These are phyloP conservation scores for Phyllosticta citribraziliensis DNA, from an alignment of 2,329 filamentous ascomycete genomes.

Conservation along the genomic window DNA sequence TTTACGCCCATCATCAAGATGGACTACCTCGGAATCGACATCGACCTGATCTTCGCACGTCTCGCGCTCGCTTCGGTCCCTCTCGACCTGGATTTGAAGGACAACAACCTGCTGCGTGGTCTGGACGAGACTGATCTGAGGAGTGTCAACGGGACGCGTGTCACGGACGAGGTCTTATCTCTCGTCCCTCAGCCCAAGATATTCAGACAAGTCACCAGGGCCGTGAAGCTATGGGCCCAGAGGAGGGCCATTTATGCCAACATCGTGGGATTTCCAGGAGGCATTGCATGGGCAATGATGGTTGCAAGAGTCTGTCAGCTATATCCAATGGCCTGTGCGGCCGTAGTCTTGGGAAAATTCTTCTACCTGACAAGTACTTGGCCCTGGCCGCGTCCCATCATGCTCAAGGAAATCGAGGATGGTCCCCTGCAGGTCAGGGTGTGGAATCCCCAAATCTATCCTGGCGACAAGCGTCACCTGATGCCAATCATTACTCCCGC, in stretches of 20 bases:
- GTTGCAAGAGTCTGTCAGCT: conserved; percentile 92
- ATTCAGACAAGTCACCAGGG: conserved; percentile 79
- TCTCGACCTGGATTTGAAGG: conserved; percentile 62
- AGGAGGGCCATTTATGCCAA: conserved; percentile 81
- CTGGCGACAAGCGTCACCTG: conserved; percentile 70
- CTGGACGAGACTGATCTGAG: conserved; percentile 79
- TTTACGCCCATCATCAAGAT: conserved; percentile 98
- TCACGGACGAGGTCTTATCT: conserved; percentile 83
- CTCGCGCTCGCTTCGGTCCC: conserved; percentile 33
- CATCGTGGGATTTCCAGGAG: conserved; percentile 91
- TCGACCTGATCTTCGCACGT: conserved; percentile 69
- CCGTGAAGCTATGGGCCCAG: conserved; percentile 95
- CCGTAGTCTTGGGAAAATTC: conserved; percentile 86
- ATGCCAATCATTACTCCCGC: conserved; percentile 99
- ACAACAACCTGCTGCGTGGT: conserved; percentile 76
- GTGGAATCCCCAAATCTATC: conserved; percentile 89
- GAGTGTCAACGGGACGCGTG: conserved; percentile 86
- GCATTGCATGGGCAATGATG: conserved; percentile 97
- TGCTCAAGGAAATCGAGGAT: conserved; percentile 79
- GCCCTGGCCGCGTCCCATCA: conserved; percentile 89
- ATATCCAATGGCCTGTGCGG: conserved; percentile 83
- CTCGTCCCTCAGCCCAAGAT: conserved; percentile 83
- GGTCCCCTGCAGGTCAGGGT: conserved; percentile 72
- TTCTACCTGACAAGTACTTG: conserved; percentile 85
- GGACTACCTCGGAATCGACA: conserved; percentile 80